These are phyloP conservation scores for Centaurea solstitialis DNA, from an alignment of 129 eudicot genomes.

Conservation along the genomic window DNA sequence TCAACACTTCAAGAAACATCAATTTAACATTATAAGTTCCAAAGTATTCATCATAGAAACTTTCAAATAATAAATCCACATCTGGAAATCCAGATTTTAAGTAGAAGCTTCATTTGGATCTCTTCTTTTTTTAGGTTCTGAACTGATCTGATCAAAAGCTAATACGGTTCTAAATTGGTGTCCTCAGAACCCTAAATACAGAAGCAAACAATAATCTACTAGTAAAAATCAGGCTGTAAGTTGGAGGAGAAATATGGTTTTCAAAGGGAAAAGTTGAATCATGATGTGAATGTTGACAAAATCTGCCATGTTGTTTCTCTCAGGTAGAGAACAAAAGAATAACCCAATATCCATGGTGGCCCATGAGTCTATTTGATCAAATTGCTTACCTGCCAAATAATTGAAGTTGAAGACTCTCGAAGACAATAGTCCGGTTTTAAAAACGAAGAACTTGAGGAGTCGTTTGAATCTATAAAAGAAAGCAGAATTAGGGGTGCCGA, in stretches of 20 bases:
- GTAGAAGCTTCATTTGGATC: too few relatives aligned
- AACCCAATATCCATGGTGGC: constrained; percentile 7
- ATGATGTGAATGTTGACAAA: not conserved
- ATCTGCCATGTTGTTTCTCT: not conserved
- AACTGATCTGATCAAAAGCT: too few relatives aligned
- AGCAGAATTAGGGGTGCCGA: constrained; percentile 49
- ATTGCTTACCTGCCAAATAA: constrained; percentile 15
- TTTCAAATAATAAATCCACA: too few relatives aligned
- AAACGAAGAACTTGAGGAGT: constrained; percentile 31
- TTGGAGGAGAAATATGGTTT: constrained; percentile 22
- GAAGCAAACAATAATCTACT: constrained; percentile 26
- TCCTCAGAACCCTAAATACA: not conserved
- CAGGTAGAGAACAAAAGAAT: constrained; percentile 14
- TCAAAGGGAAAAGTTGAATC: constrained; percentile 16
- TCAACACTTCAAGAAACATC: too few relatives aligned
- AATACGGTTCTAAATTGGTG: too few relatives aligned
- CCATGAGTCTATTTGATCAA: not conserved
- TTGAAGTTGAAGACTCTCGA: constrained; percentile 33
- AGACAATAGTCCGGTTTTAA: constrained; percentile 12
- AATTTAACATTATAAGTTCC: too few relatives aligned
- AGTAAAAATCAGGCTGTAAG: not conserved
- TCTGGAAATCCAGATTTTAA: too few relatives aligned
- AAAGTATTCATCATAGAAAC: too few relatives aligned
- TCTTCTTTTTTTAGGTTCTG: too few relatives aligned
- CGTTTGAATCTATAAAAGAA: constrained; percentile 57